Conservation (phyloP, 768 basidiomycete genomes). For the Pholiota conissans region DNA sequence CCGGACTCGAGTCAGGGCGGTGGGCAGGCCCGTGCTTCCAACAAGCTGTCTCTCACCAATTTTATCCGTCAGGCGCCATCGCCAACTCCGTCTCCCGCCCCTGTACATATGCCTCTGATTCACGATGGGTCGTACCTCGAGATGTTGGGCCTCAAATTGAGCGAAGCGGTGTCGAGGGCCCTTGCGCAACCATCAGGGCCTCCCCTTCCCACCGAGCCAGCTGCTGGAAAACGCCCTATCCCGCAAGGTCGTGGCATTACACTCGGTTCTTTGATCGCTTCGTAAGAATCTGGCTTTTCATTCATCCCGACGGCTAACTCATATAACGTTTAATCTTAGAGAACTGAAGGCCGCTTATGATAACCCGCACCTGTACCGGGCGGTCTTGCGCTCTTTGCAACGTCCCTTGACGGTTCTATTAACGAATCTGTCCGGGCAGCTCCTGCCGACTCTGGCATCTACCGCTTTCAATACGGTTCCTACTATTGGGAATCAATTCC, state of each 20-base stretch:
- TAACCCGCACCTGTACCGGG: slow-evolving; percentile 64
- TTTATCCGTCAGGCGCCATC: slow-evolving; percentile 60
- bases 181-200: slow-evolving; percentile 64
- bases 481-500: slow-evolving; percentile 47
- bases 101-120: slow-evolving; percentile 46
- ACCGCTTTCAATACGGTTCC: slow-evolving; percentile 55
- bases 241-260: slow-evolving; percentile 71
- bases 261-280: slow-evolving; percentile 67
- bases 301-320: background rate
- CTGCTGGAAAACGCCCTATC: slow-evolving; percentile 70
- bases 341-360: slow-evolving; percentile 67
- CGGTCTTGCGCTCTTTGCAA: slow-evolving; percentile 72
- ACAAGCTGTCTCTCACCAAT: slow-evolving; percentile 57
- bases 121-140: slow-evolving; percentile 84
- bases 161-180: slow-evolving; percentile 79
- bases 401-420: slow-evolving; percentile 76
- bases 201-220: slow-evolving; percentile 46
- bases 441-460: slow-evolving; percentile 67
- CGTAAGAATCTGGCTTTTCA: slow-evolving; percentile 43
- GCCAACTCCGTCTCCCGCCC: slow-evolving; percentile 29
- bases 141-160: slow-evolving; percentile 72
- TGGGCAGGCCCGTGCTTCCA: slow-evolving; percentile 53
- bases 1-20: slow-evolving; percentile 36
- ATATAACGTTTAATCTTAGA: slow-evolving; percentile 36
- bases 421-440: slow-evolving; percentile 65